Evolutionary conservation across 164 flowering plant species (phyloP), one percentile per base, ranked within the genome.

Genomic region (Dillenia turbinata): DNA sequence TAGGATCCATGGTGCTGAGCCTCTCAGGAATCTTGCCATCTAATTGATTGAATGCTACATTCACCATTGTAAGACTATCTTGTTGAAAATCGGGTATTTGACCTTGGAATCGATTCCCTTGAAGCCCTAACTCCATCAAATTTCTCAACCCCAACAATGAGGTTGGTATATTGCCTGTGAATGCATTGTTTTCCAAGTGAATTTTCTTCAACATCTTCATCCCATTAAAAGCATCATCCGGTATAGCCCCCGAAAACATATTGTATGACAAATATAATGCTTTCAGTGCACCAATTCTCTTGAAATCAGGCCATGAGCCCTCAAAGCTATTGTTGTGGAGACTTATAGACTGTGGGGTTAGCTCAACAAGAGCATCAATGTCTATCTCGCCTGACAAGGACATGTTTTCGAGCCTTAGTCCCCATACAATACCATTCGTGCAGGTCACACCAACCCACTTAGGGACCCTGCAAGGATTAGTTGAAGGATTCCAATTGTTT

Each of bases 381-480:
- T 85, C 77, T 1, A 83, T 65, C 1, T 1, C 1, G 9, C 97
- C 96, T 24, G 24, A 56, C 12, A 91, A 67, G 0, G 78, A 75
- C 85, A 81, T 74, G 26, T 76, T 66, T 69, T 89, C 85, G 4
- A 89, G 84, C 65, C 69, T 73, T n/a, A 92, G 46, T 0, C 87
- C 90, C 73, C 71, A 68, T 0, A 89, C 70, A 0, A 12, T 24
- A 9, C 75, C 81, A 2, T 64, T 40, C 0, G 47, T 12, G 60
- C 98, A 92, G 24, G 75, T 54, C 24, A 90, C 70, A 1, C 87
- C 93, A 1, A 8, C 60, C 98, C 98, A 90, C 12, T 67, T 80
- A 16, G 63, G 15, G 1, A 68, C 80, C 0, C 46, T 33, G 61
- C 90, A 85, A 0, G 89, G 91, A 1, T 51, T 52, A 0, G 49